These are phyloP conservation scores for Naganishia vaughanmartiniae DNA, from an alignment of 768 basidiomycete species.

Conservation along the genomic window DNA sequence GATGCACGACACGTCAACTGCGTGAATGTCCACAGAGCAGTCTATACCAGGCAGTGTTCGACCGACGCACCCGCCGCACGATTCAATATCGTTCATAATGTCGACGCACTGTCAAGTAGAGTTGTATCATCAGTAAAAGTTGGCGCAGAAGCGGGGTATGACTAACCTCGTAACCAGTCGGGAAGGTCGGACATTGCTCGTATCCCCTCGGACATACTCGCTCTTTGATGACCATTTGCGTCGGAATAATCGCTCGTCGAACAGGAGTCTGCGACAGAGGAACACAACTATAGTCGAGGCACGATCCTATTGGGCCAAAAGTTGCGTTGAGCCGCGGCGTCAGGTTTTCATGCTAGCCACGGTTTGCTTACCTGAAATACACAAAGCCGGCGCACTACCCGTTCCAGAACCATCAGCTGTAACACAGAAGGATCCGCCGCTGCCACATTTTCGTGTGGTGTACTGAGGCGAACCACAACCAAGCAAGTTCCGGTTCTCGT, in stretches of 20 bases:
- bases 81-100: constrained; percentile 22
- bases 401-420: not conserved
- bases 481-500: not conserved
- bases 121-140: not conserved
- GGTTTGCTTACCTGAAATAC: constrained; percentile 14
- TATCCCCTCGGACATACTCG: not conserved
- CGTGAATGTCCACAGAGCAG: constrained; percentile 15
- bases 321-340: too few species aligned
- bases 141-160: too few species aligned
- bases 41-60: constrained; percentile 2
- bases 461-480: not conserved
- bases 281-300: constrained; percentile 2
- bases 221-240: not conserved
- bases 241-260: not conserved
- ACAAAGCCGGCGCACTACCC: not conserved
- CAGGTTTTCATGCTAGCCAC: not conserved
- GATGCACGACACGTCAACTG: not conserved
- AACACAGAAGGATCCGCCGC: constrained; percentile 9
- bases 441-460: too few species aligned
- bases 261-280: not conserved
- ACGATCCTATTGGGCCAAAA: too few species aligned
- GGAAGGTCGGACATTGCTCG: constrained; percentile 15
- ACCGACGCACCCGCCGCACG: constrained; percentile 23
- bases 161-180: constrained; percentile 16
- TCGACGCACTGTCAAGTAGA: constrained; percentile 4